Base-by-base conservation (phyloP, 2,329 filamentous ascomycete species). In the Cryphonectria parasitica region DNA sequence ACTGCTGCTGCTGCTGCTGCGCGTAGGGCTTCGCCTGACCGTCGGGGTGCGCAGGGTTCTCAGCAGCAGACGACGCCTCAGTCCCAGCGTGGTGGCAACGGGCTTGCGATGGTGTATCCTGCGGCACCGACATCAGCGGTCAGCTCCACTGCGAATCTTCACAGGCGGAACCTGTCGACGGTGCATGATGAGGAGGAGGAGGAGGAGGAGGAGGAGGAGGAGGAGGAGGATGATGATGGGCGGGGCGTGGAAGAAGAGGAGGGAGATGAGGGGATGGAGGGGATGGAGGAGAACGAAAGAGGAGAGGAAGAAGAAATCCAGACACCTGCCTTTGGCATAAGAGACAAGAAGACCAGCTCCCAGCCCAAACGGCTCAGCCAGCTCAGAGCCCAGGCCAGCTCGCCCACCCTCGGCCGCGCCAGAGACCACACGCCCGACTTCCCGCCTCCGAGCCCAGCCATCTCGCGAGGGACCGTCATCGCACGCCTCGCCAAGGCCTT, bases 401-500 rank as follows among this genome's bases (percentile, higher is more conserved):
- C 77, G 58, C 76, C 76, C 8, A 76, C 74, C 8, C 70, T 74
- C 0, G 75, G 73, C 5, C 56, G 54, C 10, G 36, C 39, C 58
- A 36, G 66, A 25, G 60, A 72, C 6, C 49, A 56, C 54, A 69
- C 71, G 61, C 58, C 43, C 36, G 69, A 67, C 36, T 70, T 63
- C 70, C 71, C 64, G 62, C 71, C 39, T 28, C 74, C 70, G 0
- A 74, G 75, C 69, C 69, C 77, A 1, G 71, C 68, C 28, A 36
- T 74, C 78, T 6, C 66, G 41, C 17, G 77, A 78, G 63, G 69
- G 74, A 56, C 76, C 77, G 13, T n/a, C 10, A 34, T 39, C 41
- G 36, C 25, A 15, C 56, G 34, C 45, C 65, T 77, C 2, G 78
- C 76, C n/a, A 79, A 76, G 31, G 75, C 78, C 19, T 79, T 78